phyloP scores from a whole-genome alignment of 768 basidiomycete genomes.

The Amylocystis lapponica region DNA sequence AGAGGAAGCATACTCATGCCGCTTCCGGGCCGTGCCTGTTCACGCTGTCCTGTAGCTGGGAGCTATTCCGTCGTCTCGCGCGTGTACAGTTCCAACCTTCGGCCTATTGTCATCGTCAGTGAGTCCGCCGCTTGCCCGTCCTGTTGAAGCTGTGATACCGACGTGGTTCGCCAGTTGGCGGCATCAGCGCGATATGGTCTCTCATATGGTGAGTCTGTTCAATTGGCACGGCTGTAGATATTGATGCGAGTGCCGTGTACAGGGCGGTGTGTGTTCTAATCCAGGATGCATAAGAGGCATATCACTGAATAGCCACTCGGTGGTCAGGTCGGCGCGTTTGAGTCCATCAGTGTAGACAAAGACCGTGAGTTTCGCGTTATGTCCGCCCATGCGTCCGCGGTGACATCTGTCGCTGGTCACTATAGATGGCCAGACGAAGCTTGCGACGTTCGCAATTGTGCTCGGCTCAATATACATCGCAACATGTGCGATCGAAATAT shows the following conservation, averaged over 20 bases:
- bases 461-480: constrained; percentile 54
- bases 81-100: constrained; percentile 49
- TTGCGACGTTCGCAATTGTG: constrained; percentile 51
- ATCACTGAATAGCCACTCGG: no score
- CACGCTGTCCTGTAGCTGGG: no score
- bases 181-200: constrained; percentile 52
- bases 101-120: constrained; percentile 51
- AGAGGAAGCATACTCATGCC: no score
- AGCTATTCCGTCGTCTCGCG: constrained; percentile 40
- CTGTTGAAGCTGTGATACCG: no score
- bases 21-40: no score
- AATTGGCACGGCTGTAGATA: no score
- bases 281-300: no score
- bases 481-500: constrained; percentile 45
- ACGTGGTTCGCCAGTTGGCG: constrained; percentile 31
- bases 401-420: constrained; percentile 1
- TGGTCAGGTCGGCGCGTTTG: constrained; percentile 63
- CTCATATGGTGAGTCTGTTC: constrained; percentile 50
- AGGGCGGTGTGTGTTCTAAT: no score
- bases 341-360: constrained; percentile 42
- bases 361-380: constrained; percentile 34
- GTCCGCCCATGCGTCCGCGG: background rate
- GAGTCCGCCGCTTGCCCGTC: no score
- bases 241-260: no score
- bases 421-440: constrained; percentile 36